phyloP scores from a whole-genome alignment of 2,329 filamentous ascomycete species.

The Calonectria naviculata region DNA sequence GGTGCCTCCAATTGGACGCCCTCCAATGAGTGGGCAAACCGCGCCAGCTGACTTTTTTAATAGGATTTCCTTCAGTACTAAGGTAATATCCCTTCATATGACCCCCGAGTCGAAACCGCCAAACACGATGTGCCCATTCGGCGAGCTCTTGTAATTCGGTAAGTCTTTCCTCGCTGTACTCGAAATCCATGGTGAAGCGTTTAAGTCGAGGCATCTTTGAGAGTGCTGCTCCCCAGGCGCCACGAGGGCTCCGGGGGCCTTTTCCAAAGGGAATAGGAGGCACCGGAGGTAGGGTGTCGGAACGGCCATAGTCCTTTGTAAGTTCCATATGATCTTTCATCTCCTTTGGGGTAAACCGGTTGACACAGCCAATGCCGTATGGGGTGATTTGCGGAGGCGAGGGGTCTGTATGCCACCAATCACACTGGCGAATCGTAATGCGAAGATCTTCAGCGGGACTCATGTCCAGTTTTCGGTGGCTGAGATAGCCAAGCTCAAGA shows the following conservation, averaged over 20 bases:
- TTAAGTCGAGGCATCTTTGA: slow-evolving; percentile 13
- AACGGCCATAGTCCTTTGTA: not conserved
- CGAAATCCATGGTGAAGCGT: slow-evolving; percentile 23
- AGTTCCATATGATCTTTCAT: slow-evolving; percentile 21
- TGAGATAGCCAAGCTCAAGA: slow-evolving; percentile 9
- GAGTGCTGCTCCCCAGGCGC: slow-evolving; percentile 18
- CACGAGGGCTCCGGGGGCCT: not conserved
- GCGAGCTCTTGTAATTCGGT: not conserved
- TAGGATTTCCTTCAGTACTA: slow-evolving; percentile 11
- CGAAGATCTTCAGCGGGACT: slow-evolving; percentile 11
- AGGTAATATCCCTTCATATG: slow-evolving; percentile 27
- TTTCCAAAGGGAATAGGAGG: slow-evolving; percentile 16
- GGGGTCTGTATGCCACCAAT: slow-evolving; percentile 2
- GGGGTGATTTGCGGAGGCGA: slow-evolving; percentile 15
- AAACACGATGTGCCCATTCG: slow-evolving; percentile 28
- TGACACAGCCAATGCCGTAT: slow-evolving; percentile 11
- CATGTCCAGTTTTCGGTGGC: slow-evolving; percentile 12
- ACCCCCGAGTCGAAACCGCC: slow-evolving; percentile 26
- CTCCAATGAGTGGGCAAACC: slow-evolving; percentile 11
- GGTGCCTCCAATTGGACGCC: not conserved
- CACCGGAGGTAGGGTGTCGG: not conserved
- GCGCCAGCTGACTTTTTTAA: slow-evolving; percentile 19
- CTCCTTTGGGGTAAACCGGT: not conserved
- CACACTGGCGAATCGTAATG: slow-evolving; percentile 18
- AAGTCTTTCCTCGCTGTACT: slow-evolving; percentile 17